Base-by-base conservation (phyloP, 371 early-diverging fungal species). In the Umbelopsis sp. region DNA sequence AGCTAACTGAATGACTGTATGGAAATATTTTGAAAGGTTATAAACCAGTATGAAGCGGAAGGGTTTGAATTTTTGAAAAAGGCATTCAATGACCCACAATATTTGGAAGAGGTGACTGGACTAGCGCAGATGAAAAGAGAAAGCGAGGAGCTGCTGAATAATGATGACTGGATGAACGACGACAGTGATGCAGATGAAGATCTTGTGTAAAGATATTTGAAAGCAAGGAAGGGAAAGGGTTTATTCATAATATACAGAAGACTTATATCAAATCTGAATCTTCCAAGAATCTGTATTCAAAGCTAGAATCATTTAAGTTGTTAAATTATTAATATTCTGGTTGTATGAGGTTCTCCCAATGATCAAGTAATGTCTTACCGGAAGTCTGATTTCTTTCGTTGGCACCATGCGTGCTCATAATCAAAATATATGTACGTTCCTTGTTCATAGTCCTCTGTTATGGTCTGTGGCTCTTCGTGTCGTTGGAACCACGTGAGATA, bases 401-500 rank as follows among this genome's bases (percentile, higher is more conserved):
- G 98, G 76, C 94, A 94, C 99, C 99, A 99, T 44, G 95, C 91
- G 18, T 93, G 94, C 74, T 99, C 99, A 76, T 96, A 99, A 79
- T 99, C 99, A 85, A 99, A 99, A 82, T 98, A 99, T 53, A 99
- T 89, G 76, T 98, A 99, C 4, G 98, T 96, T 16, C 99, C 99
- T 78, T 95, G 93, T 78, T 99, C 99, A 85, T 95, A 99, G 74
- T 98, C 97, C 65, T 98, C 97, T n/a, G 97, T 99, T 66, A 99
- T 97, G 22, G 90, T 86, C 73, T 91, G 93, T 22, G 99, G 99
- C 81, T 99, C 99, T 71, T 98, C 97, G 73, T 95, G 95, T 20
- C 99, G 92, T 76, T 99, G 99, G 87, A 99, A 99, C 99, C 99
- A 99, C 22, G 98, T 98, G 70, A 90, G 80, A 72, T 98, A 99